Percentiles rank a stretch among this genome's conserved stretches.
These are phyloP conservation scores for Posidonia australis DNA, from an alignment of 106 monocot species.

Conservation along the genomic window DNA sequence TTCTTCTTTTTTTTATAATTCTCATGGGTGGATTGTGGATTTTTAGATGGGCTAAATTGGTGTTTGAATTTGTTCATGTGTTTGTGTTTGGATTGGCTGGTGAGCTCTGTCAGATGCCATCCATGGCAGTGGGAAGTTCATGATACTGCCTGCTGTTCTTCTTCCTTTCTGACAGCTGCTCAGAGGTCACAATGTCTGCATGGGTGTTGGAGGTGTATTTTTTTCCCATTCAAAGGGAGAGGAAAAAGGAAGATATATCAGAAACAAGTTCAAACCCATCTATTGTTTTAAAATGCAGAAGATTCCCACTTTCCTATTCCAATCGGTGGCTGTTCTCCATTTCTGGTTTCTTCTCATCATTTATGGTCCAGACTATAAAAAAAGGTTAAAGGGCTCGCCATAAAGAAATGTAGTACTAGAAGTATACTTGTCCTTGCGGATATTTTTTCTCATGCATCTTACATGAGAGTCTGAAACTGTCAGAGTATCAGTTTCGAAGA, in stretches of 20 bases:
- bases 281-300: too few species aligned
- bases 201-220: background rate
- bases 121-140: background rate
- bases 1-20: background rate
- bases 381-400: too few species aligned
- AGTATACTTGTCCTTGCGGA: too few species aligned
- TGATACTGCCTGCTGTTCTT: background rate
- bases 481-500: too few species aligned
- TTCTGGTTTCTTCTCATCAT: too few species aligned
- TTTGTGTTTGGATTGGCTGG: background rate
- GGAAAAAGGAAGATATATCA: background rate
- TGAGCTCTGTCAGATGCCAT: background rate
- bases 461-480: too few species aligned
- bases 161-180: background rate
- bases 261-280: too few species aligned
- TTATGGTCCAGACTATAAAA: too few species aligned
- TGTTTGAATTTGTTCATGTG: slow-evolving; percentile 2
- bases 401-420: too few species aligned
- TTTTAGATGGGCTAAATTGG: background rate
- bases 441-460: too few species aligned
- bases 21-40: background rate
- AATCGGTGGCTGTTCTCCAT: too few species aligned
- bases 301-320: too few species aligned
- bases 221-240: background rate
- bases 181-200: slow-evolving; percentile 8